Base-by-base conservation (phyloP, 208 protist species). In the Angomonas ambiguus region DNA sequence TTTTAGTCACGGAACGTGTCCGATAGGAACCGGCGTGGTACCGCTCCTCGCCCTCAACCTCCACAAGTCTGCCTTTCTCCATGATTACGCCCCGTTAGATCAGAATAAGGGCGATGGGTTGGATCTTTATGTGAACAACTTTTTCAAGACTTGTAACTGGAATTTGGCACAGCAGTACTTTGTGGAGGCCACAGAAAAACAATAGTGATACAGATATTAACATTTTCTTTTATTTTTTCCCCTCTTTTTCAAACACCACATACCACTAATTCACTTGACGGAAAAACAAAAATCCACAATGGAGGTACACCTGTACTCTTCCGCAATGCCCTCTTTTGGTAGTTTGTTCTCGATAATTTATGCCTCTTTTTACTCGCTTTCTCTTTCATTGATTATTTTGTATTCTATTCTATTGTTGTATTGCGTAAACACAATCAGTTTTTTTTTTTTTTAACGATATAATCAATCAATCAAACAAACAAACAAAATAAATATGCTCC, bases 121-220 rank as follows among this genome's bases (percentile, higher is more conserved):
- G 25, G 82, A 91, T 56, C 78, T 74, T 31, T 95, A 90, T 62
- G 72, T 92, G 34, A 22, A 60, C 30, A 95, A 95, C 75, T 95
- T 82, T 48, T 95, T 95, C 76, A 95, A 93, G 68, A 75, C 82
- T 22, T 91, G 83, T 71, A 95, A 95, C 72, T 95, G 89, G 89
- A 32, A 25, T 10, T 24, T 92, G 2, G 83, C 82, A 30, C 80
- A 91, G 62, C 61, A 71, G 8, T 91, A 93, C 62, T 92, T 87
- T 62, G 11, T 74, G 8, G 51, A 64, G 68, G 79, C 80, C 10
- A 6, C 13, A 5, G 33, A 5, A 3, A 32, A 62, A 6, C 2
- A 62, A 6, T 48, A 38, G 55, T 31, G n/a, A n/a, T n/a, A n/a
- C n/a, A n/a, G n/a, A n/a, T n/a, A n/a, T n/a, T n/a, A n/a, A n/a